A percentile compares a stretch with the other conserved stretches of the same genome.
phyloP scores from a whole-genome alignment of 768 basidiomycete species.

The Ramaria sp. region DNA sequence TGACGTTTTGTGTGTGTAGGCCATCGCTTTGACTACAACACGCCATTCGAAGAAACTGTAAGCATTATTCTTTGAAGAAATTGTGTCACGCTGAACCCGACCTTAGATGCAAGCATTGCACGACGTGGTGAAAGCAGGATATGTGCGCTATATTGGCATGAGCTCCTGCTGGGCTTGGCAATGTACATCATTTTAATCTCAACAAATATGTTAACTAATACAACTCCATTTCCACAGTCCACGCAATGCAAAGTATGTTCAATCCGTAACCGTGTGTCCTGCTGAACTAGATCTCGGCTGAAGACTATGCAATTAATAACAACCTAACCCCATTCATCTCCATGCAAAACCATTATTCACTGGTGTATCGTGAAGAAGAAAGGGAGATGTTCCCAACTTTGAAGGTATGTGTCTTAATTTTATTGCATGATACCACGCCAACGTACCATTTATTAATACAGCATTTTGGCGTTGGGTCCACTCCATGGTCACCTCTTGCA shows the following conservation, averaged over 20 bases:
- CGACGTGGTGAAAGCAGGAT: constrained; percentile 38
- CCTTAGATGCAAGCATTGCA: constrained; percentile 36
- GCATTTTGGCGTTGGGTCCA: constrained; percentile 42
- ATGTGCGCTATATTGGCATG: constrained; percentile 37
- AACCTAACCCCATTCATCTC: constrained; percentile 51
- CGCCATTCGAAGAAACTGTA: constrained; percentile 30
- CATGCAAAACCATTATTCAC: constrained; percentile 58
- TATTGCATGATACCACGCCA: not conserved
- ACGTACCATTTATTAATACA: constrained; percentile 12
- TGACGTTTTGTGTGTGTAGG: constrained; percentile 12
- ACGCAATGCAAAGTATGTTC: constrained; percentile 28
- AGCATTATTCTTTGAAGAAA: not conserved
- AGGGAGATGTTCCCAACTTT: constrained; percentile 52
- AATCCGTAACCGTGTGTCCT: not conserved
- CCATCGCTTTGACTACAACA: constrained; percentile 31
- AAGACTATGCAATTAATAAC: constrained; percentile 52
- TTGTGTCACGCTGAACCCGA: not conserved
- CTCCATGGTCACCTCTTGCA: constrained; percentile 51
- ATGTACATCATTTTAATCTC: constrained; percentile 16
- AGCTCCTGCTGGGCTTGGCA: constrained; percentile 32
- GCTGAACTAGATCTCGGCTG: not conserved
- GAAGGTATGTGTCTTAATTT: constrained; percentile 24
- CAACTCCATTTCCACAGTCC: constrained; percentile 18
- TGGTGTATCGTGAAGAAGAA: constrained; percentile 57
- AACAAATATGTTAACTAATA: not conserved